A percentile compares a stretch with the other conserved stretches of the same genome.
These are phyloP conservation scores for Colletotrichum ledebouriae DNA, from an alignment of 2,329 filamentous ascomycete genomes.

Conservation along the genomic window DNA sequence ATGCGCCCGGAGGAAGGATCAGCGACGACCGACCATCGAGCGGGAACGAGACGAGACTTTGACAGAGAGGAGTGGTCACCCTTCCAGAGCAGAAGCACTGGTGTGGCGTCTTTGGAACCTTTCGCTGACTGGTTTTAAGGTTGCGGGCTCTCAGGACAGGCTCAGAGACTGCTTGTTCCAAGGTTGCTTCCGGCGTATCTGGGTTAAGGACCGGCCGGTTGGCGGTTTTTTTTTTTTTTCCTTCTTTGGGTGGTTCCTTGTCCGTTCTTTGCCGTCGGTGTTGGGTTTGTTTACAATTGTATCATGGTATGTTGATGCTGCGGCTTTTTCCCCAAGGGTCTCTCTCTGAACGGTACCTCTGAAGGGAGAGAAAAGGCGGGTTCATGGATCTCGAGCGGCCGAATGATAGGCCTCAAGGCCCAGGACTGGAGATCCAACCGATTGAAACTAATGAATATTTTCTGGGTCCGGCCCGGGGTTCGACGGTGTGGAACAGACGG, in stretches of 20 bases:
- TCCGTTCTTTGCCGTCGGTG: constrained; percentile 6
- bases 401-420: constrained; percentile 37
- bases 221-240: background rate
- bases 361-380: constrained; percentile 36
- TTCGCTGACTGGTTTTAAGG: constrained; percentile 32
- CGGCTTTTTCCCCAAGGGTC: constrained; percentile 37
- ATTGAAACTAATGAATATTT: constrained; percentile 36
- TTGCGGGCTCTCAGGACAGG: constrained; percentile 37
- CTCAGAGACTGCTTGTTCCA: constrained; percentile 31
- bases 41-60: constrained; percentile 33
- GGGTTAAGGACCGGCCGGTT: constrained; percentile 16
- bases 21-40: constrained; percentile 33
- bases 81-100: constrained; percentile 41
- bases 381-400: constrained; percentile 32
- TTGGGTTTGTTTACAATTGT: constrained; percentile 37
- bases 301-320: constrained; percentile 37
- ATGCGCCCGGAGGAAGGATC: constrained; percentile 39
- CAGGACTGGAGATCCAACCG: constrained; percentile 17
- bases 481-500: constrained; percentile 37
- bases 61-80: constrained; percentile 32
- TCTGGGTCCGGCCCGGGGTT: constrained; percentile 35
- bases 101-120: constrained; percentile 34
- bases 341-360: constrained; percentile 18
- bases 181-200: constrained; percentile 36
- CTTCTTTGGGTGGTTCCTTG: background rate